phyloP scores from a whole-genome alignment of 192 early-diverging fungal species.

The Phlyctochytrium planicorne region DNA sequence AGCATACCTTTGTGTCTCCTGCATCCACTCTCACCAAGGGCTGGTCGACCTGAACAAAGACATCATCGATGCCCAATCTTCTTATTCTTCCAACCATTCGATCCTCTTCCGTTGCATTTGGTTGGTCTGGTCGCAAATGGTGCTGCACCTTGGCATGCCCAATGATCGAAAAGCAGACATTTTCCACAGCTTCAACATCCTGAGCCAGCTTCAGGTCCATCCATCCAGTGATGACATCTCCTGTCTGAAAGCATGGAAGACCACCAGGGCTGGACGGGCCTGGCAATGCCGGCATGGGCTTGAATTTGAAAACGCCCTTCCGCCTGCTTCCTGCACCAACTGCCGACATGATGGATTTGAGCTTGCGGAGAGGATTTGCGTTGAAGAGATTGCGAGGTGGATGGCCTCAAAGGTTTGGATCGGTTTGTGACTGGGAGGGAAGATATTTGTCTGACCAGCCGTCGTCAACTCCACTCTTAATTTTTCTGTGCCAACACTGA shows the following conservation, averaged over 20 bases:
- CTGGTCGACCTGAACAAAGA: not conserved
- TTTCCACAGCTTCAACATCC: not conserved
- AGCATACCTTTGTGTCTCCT: not conserved
- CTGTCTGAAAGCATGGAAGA: not conserved
- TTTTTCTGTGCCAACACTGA: too few species aligned
- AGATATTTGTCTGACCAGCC: too few species aligned
- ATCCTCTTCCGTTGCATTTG: not conserved
- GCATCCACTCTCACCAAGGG: not conserved
- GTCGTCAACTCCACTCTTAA: too few species aligned
- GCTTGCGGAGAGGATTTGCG: too few species aligned
- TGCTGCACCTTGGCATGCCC: not conserved
- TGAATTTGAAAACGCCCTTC: not conserved
- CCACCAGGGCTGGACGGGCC: too few species aligned
- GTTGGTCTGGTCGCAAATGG: not conserved
- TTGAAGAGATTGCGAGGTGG: too few species aligned
- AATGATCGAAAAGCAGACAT: not conserved
- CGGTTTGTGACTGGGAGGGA: too few species aligned
- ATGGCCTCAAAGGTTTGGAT: too few species aligned
- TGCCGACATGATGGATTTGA: too few species aligned
- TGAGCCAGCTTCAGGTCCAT: constrained; percentile 1
- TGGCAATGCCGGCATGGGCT: not conserved
- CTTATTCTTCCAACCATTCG: not conserved
- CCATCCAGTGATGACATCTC: not conserved
- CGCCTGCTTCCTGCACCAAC: not conserved
- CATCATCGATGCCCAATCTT: not conserved